Conservation (phyloP, 2,329 filamentous ascomycete species). For the Colletotrichum navitas region DNA sequence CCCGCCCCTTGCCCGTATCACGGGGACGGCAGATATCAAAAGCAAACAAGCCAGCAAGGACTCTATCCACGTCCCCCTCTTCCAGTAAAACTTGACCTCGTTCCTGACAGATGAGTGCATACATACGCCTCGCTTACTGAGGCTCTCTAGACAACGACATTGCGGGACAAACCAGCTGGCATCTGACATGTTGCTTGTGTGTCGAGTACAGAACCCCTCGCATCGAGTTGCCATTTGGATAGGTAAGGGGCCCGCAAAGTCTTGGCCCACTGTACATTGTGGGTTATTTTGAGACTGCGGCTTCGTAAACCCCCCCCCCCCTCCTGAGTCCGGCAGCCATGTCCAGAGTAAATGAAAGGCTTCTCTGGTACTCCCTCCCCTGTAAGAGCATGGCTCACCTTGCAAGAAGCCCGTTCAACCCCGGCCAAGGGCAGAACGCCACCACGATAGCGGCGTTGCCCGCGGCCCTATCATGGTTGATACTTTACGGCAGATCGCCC, state of each 20-base stretch:
- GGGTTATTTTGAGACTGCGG: conserved; percentile 34
- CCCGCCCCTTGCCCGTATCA: conserved; percentile 4
- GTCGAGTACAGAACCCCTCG: neutral
- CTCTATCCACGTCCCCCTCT: neutral
- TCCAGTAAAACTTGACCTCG: conserved; percentile 24
- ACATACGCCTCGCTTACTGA: conserved; percentile 1
- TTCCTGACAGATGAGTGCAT: conserved; percentile 18
- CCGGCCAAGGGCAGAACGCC: neutral
- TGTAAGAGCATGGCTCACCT: conserved; percentile 32
- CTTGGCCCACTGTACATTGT: conserved; percentile 34
- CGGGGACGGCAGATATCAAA: conserved; percentile 12
- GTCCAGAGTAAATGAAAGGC: conserved; percentile 38
- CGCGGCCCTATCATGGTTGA: neutral
- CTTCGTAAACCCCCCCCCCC: conserved; percentile 26
- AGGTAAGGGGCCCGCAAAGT: neutral
- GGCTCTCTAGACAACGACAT: conserved; percentile 12
- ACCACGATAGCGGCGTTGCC: too few species aligned
- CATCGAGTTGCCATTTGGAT: conserved; percentile 27
- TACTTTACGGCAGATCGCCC: conserved; percentile 27
- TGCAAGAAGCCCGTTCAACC: neutral
- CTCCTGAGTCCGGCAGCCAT: conserved; percentile 9
- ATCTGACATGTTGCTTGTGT: conserved; percentile 19
- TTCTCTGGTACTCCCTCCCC: neutral
- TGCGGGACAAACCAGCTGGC: conserved; percentile 14
- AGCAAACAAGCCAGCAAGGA: too few species aligned